Base-by-base conservation (phyloP, 495 filamentous ascomycete species). In the Trichoderma asperelloides region DNA sequence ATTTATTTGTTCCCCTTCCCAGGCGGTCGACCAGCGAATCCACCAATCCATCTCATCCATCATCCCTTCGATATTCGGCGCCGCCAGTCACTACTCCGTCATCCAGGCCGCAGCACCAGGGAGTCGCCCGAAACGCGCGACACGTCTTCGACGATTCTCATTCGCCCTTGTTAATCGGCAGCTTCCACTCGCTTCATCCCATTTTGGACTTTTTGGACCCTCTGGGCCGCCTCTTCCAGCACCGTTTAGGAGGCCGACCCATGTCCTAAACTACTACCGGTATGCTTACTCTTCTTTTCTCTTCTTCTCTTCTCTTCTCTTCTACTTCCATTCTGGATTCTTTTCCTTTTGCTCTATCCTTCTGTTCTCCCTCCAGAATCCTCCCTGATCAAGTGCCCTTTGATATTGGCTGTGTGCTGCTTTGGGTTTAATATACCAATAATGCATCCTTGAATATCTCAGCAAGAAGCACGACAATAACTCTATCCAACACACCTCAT, bases 91-190 rank as follows among this genome's bases (percentile, higher is more conserved):
- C 23, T 28, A 9, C 55, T 60, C 25, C 55, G 55, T 60, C 55
- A 60, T 60, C 55, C 55, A 60, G 27, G 13, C 47, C 23, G 55
- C 23, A 60, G 11, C 55, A 21, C 27, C 55, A 60, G 55, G 55
- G 55, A 60, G 55, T 60, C 55, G 49, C 49, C 21, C 23, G 27
- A 60, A 60, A 60, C 55, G 55, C 55, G 55, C 55, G 55, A 60
- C 55, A 60, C 55, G 55, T 60, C 55, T 60, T 28, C 12, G 55
- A 25, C 15, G 23, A 9, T n/a, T 33, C 27, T 30, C 55, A 60
- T 60, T 60, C 55, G 55, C 25, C 55, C 55, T 60, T 12, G 12
- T 4, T 30, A 15, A 21, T n/a, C 23, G 27, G 23, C 55, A 25
- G 55, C 55, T 60, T 60, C 55, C 55, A 60, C 55, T 60, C 55